Evolutionary conservation across 148 eudicot genomes (phyloP).

Genomic region (Camellia lanceoleosa): DNA sequence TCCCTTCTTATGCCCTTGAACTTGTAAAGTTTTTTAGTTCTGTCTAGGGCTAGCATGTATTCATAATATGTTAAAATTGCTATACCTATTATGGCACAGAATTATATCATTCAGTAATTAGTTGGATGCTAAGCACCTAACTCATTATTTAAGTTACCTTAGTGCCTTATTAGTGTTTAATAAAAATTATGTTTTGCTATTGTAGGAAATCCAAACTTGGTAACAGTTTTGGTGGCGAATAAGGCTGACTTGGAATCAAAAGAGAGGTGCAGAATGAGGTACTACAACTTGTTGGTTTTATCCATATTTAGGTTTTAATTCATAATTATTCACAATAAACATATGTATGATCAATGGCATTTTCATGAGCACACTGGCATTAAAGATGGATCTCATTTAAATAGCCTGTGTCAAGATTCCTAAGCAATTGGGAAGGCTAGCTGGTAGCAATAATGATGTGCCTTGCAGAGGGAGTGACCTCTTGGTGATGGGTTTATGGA

Average conservation of each 20-base stretch:
- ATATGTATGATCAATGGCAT: not conserved
- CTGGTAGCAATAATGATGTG: too few species aligned
- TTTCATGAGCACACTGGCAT: not conserved
- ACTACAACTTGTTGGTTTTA: not conserved
- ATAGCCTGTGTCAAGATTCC: too few species aligned
- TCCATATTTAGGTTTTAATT: not conserved
- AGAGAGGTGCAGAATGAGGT: slow-evolving; percentile 30
- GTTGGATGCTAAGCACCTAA: too few species aligned
- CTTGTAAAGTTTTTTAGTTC: not conserved
- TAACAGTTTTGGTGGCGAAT: slow-evolving; percentile 24
- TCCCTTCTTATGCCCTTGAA: not conserved
- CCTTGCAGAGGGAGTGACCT: too few species aligned
- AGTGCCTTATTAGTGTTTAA: not conserved
- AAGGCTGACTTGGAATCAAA: slow-evolving; percentile 28
- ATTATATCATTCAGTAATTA: not conserved
- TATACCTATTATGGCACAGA: not conserved
- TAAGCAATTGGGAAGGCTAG: too few species aligned
- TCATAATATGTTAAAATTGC: not conserved
- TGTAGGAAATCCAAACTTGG: slow-evolving; percentile 23
- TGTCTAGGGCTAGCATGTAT: not conserved
- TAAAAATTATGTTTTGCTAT: not conserved
- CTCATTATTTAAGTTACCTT: not conserved
- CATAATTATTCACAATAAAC: not conserved
- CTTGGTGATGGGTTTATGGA: too few species aligned
- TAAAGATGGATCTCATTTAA: not conserved